Evolutionary conservation across 2,329 filamentous ascomycete genomes (phyloP).

Genomic region (Apiospora rasikravindrae): DNA sequence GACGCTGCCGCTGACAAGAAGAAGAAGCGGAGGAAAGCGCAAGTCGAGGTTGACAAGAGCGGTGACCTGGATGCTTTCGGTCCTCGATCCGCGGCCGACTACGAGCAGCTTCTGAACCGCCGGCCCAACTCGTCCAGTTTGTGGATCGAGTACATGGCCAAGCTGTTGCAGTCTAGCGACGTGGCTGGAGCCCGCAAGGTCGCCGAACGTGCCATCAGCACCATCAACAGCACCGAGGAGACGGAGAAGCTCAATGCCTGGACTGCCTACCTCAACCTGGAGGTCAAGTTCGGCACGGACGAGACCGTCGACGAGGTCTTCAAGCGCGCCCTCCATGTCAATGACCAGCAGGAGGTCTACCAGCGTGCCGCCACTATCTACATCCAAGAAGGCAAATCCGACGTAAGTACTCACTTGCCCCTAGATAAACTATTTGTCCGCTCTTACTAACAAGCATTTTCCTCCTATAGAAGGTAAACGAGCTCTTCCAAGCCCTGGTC

Average conservation of each 20-base stretch:
- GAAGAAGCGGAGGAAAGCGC: constrained; percentile 76
- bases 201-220: constrained; percentile 86
- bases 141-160: constrained; percentile 99
- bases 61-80: constrained; percentile 90
- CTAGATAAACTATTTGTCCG: not conserved
- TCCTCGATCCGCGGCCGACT: constrained; percentile 89
- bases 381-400: constrained; percentile 85
- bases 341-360: constrained; percentile 88
- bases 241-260: constrained; percentile 94
- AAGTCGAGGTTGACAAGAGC: constrained; percentile 85
- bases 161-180: constrained; percentile 92
- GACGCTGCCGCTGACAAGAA: constrained; percentile 57
- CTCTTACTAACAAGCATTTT: not conserved
- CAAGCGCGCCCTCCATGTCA: constrained; percentile 91
- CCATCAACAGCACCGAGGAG: constrained; percentile 89
- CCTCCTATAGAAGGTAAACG: constrained; percentile 77
- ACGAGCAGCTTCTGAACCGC: constrained; percentile 88
- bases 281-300: constrained; percentile 86
- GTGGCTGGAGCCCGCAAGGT: constrained; percentile 86
- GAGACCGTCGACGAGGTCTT: constrained; percentile 85
- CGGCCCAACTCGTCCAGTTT: constrained; percentile 91
- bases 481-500: constrained; percentile 81
- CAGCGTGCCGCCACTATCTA: constrained; percentile 92
- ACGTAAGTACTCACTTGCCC: constrained; percentile 60
- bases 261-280: constrained; percentile 92